Evolutionary conservation across 1,139 yeast genomes (phyloP).

Genomic region (Pichiaceae sp.): DNA sequence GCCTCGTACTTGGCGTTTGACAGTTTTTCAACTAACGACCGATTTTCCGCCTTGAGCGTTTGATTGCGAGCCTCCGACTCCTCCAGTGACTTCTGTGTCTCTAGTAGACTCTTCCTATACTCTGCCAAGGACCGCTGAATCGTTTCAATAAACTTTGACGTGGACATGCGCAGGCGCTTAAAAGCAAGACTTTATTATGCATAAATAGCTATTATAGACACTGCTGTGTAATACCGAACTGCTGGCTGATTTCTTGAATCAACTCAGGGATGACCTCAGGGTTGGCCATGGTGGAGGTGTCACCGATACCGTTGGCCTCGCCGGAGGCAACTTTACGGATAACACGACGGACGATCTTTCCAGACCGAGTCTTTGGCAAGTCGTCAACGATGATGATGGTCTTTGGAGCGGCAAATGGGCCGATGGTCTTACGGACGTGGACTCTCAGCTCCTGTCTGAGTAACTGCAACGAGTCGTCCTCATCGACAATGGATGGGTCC

Average conservation of each 20-base stretch:
- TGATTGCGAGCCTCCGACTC: no score
- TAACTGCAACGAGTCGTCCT: slow-evolving; percentile 36
- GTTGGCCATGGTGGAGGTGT: slow-evolving; percentile 82
- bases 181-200: no score
- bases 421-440: slow-evolving; percentile 89
- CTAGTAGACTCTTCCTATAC: no score
- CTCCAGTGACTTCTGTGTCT: no score
- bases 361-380: slow-evolving; percentile 96
- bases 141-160: no score
- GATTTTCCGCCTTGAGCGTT: no score
- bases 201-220: not conserved
- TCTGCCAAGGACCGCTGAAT: no score
- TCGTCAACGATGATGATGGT: slow-evolving; percentile 79
- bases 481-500: slow-evolving; percentile 38
- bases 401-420: slow-evolving; percentile 98
- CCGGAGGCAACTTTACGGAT: slow-evolving; percentile 84
- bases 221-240: slow-evolving; percentile 39
- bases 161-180: no score
- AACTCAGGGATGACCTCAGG: slow-evolving; percentile 79
- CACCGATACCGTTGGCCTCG: slow-evolving; percentile 93
- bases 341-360: slow-evolving; percentile 97
- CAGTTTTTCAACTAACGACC: no score
- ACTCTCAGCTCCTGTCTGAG: slow-evolving; percentile 77
- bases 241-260: slow-evolving; percentile 42
- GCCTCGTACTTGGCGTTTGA: no score